Evolutionary conservation across 2,329 filamentous ascomycete genomes (phyloP), one percentile per base, ranked within the genome.

Genomic region (Aspergillus sp.): DNA sequence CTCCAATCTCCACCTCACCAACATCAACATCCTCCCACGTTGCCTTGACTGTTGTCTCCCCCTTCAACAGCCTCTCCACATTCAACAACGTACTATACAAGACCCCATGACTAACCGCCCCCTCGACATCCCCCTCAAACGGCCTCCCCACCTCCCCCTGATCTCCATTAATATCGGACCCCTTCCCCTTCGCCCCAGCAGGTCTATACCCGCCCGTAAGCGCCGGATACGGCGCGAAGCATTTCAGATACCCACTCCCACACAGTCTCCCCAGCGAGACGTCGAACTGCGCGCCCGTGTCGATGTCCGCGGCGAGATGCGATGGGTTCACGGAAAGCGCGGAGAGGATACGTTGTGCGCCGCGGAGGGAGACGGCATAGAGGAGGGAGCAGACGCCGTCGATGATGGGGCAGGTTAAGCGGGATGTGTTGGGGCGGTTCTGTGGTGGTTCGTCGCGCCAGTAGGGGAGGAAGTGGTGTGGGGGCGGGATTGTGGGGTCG

Each of bases 1-100:
- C 34, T 1, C 34, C 34, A 2, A 41, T 46, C 7, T 49, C 49
- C 43, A 59, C 34, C 1, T 59, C 51, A 8, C 60, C 56, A 22
- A 52, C 45, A 7, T 53, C 30, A 7, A 61, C 61, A 59, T 69
- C 68, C 9, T 65, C 66, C 68, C 67, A 68, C 1, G 58, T 69
- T 15, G 67, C 30, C 11, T 57, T 54, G 7, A 70, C 66, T 0
- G 48, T 64, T 15, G 43, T 22, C 8, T 71, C 57, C 9, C 61
- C 61, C 11, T 11, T 46, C 7, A 69, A 28, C 1, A 69, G 45
- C 5, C 57, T 65, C 25, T 63, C 61, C 17, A 67, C 51, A 34
- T 71, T 71, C 7, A 65, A 41, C 62, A 71, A 66, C 1, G 68
- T 68, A 54, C 68, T 71, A 25, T 69, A 69, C 19, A 66, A 48